phyloP scores from a whole-genome alignment of 169 alveolate genomes.

The Pseudocohnilembus persalinus region DNA sequence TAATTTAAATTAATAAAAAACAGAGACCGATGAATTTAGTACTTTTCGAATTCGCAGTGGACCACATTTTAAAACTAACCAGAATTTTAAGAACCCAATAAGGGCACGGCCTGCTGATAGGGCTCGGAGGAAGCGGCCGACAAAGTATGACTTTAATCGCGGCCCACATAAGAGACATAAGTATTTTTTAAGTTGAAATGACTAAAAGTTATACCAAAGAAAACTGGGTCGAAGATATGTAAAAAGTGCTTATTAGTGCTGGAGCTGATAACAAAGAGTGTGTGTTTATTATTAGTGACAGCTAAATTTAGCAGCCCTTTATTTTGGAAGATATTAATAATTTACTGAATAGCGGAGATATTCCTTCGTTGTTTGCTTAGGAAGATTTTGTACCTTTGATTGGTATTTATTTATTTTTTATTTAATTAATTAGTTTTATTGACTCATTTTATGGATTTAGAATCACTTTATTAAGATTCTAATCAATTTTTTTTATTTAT shows the following conservation, averaged over 20 bases:
- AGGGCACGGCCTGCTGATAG: conserved; percentile 74
- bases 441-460: too few species aligned
- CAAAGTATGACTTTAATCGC: conserved; percentile 66
- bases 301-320: conserved; percentile 66
- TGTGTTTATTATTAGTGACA: conserved; percentile 68
- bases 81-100: conserved; percentile 71
- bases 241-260: conserved; percentile 56
- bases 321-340: conserved; percentile 76
- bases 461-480: too few species aligned
- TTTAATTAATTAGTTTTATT: too few species aligned
- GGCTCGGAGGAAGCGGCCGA: conserved; percentile 85
- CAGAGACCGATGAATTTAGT: conserved; percentile 76
- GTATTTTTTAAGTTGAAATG: conserved; percentile 69
- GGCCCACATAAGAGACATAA: conserved; percentile 67
- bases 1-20: too few species aligned
- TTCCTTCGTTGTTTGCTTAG: conserved; percentile 66
- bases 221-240: conserved; percentile 70
- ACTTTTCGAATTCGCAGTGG: conserved; percentile 69
- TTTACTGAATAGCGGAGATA: conserved; percentile 82
- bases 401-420: too few species aligned
- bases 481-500: too few species aligned
- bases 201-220: conserved; percentile 69
- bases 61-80: conserved; percentile 62
- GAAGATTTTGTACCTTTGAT: conserved; percentile 61
- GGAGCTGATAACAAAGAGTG: conserved; percentile 74